Conservation (phyloP, 2,329 filamentous ascomycete species). For the Ceratocystis huliohia region DNA sequence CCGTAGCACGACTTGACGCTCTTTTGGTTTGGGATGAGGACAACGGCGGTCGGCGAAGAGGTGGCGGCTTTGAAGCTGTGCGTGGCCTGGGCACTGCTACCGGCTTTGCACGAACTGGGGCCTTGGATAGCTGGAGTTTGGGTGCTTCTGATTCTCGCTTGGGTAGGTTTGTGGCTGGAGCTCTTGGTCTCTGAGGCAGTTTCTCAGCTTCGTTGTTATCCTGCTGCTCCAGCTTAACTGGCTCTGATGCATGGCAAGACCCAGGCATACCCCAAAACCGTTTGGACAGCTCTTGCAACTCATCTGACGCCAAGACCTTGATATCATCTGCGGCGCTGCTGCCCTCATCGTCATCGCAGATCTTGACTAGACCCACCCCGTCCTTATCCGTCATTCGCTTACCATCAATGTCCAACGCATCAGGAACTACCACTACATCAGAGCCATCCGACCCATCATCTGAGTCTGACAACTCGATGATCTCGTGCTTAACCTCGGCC, state of each 20-base stretch:
- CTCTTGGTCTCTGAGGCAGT: not conserved
- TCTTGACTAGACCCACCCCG: slow-evolving; percentile 55
- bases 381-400: slow-evolving; percentile 51
- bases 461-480: slow-evolving; percentile 29
- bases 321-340: slow-evolving; percentile 46
- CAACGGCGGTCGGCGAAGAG: not conserved
- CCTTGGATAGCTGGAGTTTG: not conserved
- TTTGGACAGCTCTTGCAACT: slow-evolving; percentile 50
- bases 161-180: not conserved
- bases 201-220: not conserved
- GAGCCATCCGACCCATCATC: slow-evolving; percentile 24
- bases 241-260: not conserved
- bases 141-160: not conserved
- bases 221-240: slow-evolving; percentile 2
- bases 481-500: slow-evolving; percentile 30
- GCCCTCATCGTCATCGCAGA: slow-evolving; percentile 56
- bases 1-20: not conserved
- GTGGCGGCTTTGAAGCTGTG: not conserved
- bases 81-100: not conserved
- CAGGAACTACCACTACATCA: slow-evolving; percentile 27
- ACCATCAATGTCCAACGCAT: slow-evolving; percentile 53
- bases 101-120: not conserved
- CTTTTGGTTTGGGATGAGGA: not conserved
- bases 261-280: slow-evolving; percentile 6
- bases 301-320: slow-evolving; percentile 31